A percentile compares a stretch with the other conserved stretches of the same genome.
Evolutionary conservation across 2,329 filamentous ascomycete genomes (phyloP).

Genomic region (Fusarium nanum): DNA sequence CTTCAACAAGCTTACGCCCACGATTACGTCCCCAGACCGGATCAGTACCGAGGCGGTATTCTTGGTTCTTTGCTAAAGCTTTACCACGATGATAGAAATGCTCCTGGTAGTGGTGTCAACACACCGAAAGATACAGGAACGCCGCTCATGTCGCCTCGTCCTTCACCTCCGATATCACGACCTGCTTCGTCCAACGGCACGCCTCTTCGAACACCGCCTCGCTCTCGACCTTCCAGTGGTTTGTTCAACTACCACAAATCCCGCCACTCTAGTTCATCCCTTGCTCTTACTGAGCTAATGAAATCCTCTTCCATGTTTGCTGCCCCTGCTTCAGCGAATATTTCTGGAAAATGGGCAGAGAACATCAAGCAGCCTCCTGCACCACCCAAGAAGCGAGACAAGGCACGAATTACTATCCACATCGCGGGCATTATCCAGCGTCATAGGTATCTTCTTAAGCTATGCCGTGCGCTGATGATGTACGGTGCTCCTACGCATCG

Average conservation of each 20-base stretch:
- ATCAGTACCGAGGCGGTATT: conserved; percentile 78
- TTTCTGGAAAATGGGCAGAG: conserved; percentile 58
- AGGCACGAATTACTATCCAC: conserved; percentile 64
- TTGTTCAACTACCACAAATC: conserved; percentile 58
- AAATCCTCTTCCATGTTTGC: conserved; percentile 66
- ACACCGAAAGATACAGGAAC: conserved; percentile 56
- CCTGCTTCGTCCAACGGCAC: conserved; percentile 53
- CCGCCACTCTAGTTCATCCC: conserved; percentile 56
- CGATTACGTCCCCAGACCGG: conserved; percentile 73
- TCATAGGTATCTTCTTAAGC: conserved; percentile 84
- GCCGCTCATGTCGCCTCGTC: conserved; percentile 56
- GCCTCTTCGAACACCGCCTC: conserved; percentile 47
- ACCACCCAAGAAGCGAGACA: conserved; percentile 53
- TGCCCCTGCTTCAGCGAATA: conserved; percentile 58
- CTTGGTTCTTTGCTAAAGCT: conserved; percentile 78
- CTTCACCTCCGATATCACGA: conserved; percentile 56
- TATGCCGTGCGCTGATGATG: conserved; percentile 88
- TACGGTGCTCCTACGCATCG: conserved; percentile 93
- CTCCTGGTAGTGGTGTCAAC: conserved; percentile 54
- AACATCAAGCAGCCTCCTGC: conserved; percentile 55
- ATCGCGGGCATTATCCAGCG: conserved; percentile 78
- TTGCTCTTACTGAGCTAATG: conserved; percentile 63
- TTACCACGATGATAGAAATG: conserved; percentile 64
- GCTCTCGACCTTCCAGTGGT: conserved; percentile 53
- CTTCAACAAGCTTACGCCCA: conserved; percentile 62